Percentiles rank a stretch among this genome's conserved stretches.
Evolutionary conservation across 2,329 filamentous ascomycete species (phyloP).

Genomic region (Podosphaera aphanis): DNA sequence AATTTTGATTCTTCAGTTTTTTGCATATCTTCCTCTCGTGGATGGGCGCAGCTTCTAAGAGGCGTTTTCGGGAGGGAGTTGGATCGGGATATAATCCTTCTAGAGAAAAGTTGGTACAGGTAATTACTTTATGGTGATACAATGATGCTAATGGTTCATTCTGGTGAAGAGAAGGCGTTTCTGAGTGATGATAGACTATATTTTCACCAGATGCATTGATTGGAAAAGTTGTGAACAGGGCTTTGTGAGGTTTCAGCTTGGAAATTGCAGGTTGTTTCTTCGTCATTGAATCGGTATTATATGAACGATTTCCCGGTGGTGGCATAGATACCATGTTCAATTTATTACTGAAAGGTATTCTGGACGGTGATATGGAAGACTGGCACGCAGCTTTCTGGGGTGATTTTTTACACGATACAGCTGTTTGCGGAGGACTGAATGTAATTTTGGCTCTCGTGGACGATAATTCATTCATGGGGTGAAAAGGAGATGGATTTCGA

Average conservation of each 20-base stretch:
- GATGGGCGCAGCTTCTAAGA: slow-evolving; percentile 51
- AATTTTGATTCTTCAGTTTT: slow-evolving; percentile 36
- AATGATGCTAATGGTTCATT: slow-evolving; percentile 18
- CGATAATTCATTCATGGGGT: slow-evolving; percentile 17
- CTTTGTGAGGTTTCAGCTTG: slow-evolving; percentile 34
- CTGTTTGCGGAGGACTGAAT: slow-evolving; percentile 33
- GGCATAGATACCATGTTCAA: slow-evolving; percentile 45
- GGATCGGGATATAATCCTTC: slow-evolving; percentile 26
- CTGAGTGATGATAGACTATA: slow-evolving; percentile 28
- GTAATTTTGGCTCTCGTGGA: slow-evolving; percentile 34
- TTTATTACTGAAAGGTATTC: slow-evolving; percentile 36
- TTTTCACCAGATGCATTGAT: slow-evolving; percentile 21
- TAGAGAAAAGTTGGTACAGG: slow-evolving; percentile 23
- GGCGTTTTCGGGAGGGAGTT: slow-evolving; percentile 32
- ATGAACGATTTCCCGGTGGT: slow-evolving; percentile 31
- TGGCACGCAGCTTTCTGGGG: slow-evolving; percentile 40
- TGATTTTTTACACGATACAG: slow-evolving; percentile 30
- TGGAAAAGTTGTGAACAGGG: slow-evolving; percentile 21
- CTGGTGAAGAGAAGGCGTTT: slow-evolving; percentile 10
- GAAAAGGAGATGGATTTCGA: slow-evolving; percentile 18
- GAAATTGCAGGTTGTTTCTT: slow-evolving; percentile 40
- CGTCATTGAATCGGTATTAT: slow-evolving; percentile 40
- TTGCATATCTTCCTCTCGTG: slow-evolving; percentile 45
- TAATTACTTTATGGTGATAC: slow-evolving; percentile 6
- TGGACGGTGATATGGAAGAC: slow-evolving; percentile 33